Evolutionary conservation across 306 rosid species (phyloP), one percentile per base, ranked within the genome.

Genomic region (Ceratonia siliqua): DNA sequence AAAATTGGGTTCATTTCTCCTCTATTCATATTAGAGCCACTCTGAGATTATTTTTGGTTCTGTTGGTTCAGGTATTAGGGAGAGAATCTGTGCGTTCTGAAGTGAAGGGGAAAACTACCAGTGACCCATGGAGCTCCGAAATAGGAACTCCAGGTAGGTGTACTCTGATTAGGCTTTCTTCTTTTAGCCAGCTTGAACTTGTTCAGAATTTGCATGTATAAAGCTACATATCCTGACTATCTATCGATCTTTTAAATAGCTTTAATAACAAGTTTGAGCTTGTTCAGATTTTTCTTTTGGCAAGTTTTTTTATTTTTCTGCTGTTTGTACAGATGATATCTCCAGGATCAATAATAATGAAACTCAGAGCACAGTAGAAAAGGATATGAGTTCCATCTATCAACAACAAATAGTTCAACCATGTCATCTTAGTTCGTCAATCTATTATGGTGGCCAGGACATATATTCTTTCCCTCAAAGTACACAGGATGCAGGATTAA

Each of bases 391-490:
- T 66, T 79, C 83, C 73, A 64, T 88, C 30, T 92, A 86, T 81
- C 82, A 81, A 65, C 96, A 94, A 5, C 95, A 94, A 72, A 85
- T 84, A 83, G 84, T 82, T 42, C 92, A 89, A 35, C 99, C 97
- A 46, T 94, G 98, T 77, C 90, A 83, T 39, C 93, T 94, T 68
- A 89, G 98, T 43, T 94, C 98, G 66, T 94, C 99, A 48, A 90
- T 94, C 85, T 89, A 87, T 46, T 94, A 94, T 70, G 97, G 99
- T 52, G 99, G 98, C 78, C 98, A 85, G 71, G 99, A 94, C 59
- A 25, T 90, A 32, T 92, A 85, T 64, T 75, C 82, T 73, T 85
- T 53, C 46, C 91, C 95, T 55, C 89, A 76, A 74, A 83, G 57
- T 72, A 33, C 89, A 24, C 81, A 79, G 9, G 80, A 72, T 68